Base-by-base conservation (phyloP, 768 basidiomycete species). In the Mycena vitilis region DNA sequence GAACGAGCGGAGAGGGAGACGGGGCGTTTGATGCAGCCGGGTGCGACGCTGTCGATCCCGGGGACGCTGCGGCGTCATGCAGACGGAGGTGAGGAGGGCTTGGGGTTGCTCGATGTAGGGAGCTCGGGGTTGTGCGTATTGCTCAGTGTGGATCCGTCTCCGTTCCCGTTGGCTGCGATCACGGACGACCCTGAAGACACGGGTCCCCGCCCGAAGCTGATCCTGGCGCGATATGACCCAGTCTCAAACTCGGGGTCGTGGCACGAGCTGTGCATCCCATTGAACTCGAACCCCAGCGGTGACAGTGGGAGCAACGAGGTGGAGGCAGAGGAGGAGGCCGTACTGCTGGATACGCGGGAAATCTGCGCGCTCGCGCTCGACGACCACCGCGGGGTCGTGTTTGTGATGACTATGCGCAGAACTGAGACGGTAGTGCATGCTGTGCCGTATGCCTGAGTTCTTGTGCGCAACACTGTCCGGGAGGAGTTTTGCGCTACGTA, bases 291-390 rank as follows among this genome's bases (percentile, higher is more conserved):
- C 30, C 30, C 30, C 40, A 40, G 40, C 40, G 15, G 11, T 9
- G 15, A 11, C 40, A 15, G 40, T 10, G 10, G 10, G 40, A 15
- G 10, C 10, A 15, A 40, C 2, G 40, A 40, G 11, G 11, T 40
- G 10, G 40, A 40, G 10, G 40, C 10, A 40, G 40, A 40, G 15
- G 48, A 37, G 23, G 48, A 23, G 2, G 37, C 44, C 34, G 0
- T 36, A 16, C 4, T 44, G 9, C 51, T 71, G 4, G 48, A 40
- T 36, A 61, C 63, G 55, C 18, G 42, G 34, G 4, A 11, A 12
- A 69, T 72, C 18, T 66, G 56, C 36, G 60, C 49, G 22, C 40
- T 72, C 7, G 63, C 60, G 52, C 11, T 72, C 9, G 71, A 72
- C 53, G 71, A 72, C 51, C 67, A 63, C 34, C 55, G 42, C 11